phyloP scores from a whole-genome alignment of 768 basidiomycete species.

The Tricholoma flavovirens region DNA sequence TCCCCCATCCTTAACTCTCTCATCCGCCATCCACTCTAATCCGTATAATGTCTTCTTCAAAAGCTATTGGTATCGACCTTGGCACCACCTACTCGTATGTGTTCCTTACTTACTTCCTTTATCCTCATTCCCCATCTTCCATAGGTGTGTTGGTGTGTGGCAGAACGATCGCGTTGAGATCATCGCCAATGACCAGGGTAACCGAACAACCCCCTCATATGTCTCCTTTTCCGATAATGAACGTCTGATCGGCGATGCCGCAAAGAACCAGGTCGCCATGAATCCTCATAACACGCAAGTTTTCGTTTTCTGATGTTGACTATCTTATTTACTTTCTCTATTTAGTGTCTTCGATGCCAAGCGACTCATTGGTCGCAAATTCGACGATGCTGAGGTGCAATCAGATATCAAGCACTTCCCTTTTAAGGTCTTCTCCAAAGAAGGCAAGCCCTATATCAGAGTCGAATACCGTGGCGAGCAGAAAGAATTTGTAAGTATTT shows the following conservation, averaged over 20 bases:
- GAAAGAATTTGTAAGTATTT: constrained; percentile 79
- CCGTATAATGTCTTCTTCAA: constrained; percentile 49
- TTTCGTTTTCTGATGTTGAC: neutral
- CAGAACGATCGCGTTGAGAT: constrained; percentile 99
- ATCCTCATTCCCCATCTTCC: constrained; percentile 7
- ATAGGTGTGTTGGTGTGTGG: constrained; percentile 98
- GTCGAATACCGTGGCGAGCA: constrained; percentile 91
- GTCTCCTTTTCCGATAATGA: constrained; percentile 93
- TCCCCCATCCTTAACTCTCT: neutral
- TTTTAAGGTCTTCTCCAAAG: constrained; percentile 83
- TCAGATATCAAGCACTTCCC: constrained; percentile 89
- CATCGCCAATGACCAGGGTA: constrained; percentile 93
- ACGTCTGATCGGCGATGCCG: constrained; percentile 98
- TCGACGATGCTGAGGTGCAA: constrained; percentile 78
- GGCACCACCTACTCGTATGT: constrained; percentile 91
- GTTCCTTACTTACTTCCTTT: neutral
- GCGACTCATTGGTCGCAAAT: constrained; percentile 95
- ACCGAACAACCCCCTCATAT: constrained; percentile 94
- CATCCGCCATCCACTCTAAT: constrained; percentile 10
- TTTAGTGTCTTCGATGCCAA: constrained; percentile 94
- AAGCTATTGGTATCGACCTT: constrained; percentile 88
- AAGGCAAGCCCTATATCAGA: constrained; percentile 81
- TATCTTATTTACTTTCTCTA: constrained; percentile 5
- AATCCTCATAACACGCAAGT: constrained; percentile 88
- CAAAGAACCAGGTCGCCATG: constrained; percentile 98